Conservation (phyloP, 495 filamentous ascomycete species). For the Stereocaulon alpinum region DNA sequence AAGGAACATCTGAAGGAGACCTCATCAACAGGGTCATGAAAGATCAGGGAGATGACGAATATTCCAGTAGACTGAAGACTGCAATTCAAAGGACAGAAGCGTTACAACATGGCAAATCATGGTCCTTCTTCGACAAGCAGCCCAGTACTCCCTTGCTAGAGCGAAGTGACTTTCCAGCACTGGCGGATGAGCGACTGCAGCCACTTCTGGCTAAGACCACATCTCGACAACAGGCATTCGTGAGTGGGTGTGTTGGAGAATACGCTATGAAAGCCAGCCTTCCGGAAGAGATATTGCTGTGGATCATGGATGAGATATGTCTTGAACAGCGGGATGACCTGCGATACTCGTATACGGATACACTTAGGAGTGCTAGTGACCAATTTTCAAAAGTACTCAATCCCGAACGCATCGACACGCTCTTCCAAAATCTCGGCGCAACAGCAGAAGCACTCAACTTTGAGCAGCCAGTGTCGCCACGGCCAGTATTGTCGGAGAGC, state of each 20-base stretch:
- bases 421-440: conserved; percentile 21
- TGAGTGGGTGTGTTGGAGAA: conserved; percentile 57
- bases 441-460: conserved; percentile 15
- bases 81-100: conserved; percentile 71
- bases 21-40: conserved; percentile 35
- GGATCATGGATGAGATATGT: conserved; percentile 63
- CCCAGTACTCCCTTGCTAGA: conserved; percentile 20
- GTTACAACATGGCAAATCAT: conserved; percentile 46
- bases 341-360: conserved; percentile 52
- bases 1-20: conserved; percentile 32
- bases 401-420: conserved; percentile 3
- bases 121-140: conserved; percentile 53
- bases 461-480: conserved; percentile 10
- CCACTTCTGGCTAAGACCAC: conserved; percentile 21
- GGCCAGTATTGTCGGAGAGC: neutral
- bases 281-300: conserved; percentile 60
- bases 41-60: conserved; percentile 45
- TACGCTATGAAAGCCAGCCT: conserved; percentile 44
- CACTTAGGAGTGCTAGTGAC: conserved; percentile 25
- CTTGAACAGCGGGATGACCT: conserved; percentile 50
- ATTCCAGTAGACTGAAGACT: conserved; percentile 47
- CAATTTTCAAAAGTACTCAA: conserved; percentile 15
- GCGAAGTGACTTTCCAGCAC: conserved; percentile 1
- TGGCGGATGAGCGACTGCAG: conserved; percentile 6
- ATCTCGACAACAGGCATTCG: conserved; percentile 50